phyloP scores from a whole-genome alignment of 1,284 basidiomycete genomes.

The Veloboletus limbatus region DNA sequence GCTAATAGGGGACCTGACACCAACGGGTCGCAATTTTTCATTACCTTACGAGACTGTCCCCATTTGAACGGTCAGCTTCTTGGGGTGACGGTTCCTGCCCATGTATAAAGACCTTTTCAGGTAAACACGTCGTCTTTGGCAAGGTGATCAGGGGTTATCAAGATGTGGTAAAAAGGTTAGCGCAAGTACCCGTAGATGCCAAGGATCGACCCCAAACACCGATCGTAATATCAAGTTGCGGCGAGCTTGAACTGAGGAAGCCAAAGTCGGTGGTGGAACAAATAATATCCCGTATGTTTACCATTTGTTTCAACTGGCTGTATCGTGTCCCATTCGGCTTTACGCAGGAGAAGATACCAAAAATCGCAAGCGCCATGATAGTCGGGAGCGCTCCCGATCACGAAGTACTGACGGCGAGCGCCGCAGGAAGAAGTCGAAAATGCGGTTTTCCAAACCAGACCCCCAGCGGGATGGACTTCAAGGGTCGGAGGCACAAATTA shows the following conservation, averaged over 20 bases:
- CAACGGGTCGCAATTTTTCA: slow-evolving; percentile 82
- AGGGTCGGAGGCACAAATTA: slow-evolving; percentile 6
- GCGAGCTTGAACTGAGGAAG: slow-evolving; percentile 77
- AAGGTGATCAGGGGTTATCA: slow-evolving; percentile 61
- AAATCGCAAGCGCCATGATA: slow-evolving; percentile 34
- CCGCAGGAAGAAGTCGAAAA: slow-evolving; percentile 34
- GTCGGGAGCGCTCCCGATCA: slow-evolving; percentile 28
- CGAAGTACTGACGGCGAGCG: slow-evolving; percentile 27
- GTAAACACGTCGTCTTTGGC: slow-evolving; percentile 81
- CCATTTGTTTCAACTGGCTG: neutral
- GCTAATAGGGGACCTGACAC: slow-evolving; percentile 80
- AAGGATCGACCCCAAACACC: slow-evolving; percentile 69
- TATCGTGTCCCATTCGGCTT: neutral
- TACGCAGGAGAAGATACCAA: slow-evolving; percentile 9
- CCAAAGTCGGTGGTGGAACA: slow-evolving; percentile 11
- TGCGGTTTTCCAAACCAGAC: slow-evolving; percentile 10
- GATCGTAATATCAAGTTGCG: slow-evolving; percentile 77
- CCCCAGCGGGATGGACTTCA: slow-evolving; percentile 15
- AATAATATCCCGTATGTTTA: slow-evolving; percentile 18
- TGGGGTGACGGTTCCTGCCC: neutral
- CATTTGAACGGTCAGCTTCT: slow-evolving; percentile 58
- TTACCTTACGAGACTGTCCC: slow-evolving; percentile 70
- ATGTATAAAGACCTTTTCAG: slow-evolving; percentile 33
- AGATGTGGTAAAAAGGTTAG: slow-evolving; percentile 55
- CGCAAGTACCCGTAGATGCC: slow-evolving; percentile 58